Conservation (phyloP, 441 rosid genomes). For the Gossypium schwendimanii region DNA sequence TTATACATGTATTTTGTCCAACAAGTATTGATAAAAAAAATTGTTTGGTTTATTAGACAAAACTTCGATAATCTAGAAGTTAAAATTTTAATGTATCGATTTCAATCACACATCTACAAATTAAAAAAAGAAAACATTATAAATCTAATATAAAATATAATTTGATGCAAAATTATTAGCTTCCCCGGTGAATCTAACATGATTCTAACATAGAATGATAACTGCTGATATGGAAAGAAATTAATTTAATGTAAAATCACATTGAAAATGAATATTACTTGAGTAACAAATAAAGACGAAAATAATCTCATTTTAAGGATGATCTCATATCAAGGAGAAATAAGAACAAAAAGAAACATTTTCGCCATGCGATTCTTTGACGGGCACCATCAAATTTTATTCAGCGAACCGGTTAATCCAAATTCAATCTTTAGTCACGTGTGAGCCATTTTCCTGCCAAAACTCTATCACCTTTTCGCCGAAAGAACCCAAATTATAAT, state of each 20-base stretch:
- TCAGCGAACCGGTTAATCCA: neutral
- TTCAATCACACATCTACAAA: neutral
- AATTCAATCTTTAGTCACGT: neutral
- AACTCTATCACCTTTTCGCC: slow-evolving; percentile 1
- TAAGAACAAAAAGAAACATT: neutral
- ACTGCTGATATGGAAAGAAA: neutral
- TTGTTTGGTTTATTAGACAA: neutral
- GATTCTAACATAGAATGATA: neutral
- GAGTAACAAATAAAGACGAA: neutral
- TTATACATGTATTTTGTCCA: neutral
- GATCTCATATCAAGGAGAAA: neutral
- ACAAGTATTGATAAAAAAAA: neutral
- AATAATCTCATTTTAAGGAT: neutral
- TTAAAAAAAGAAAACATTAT: no score
- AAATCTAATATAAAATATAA: no score
- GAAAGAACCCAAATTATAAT: neutral
- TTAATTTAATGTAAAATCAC: no score
- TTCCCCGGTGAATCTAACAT: neutral
- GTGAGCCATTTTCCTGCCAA: slow-evolving; percentile 1
- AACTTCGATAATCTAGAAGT: neutral
- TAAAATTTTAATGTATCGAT: neutral
- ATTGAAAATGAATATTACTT: neutral
- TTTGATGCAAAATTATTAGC: no score
- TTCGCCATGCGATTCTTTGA: neutral
- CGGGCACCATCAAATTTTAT: neutral